Base-by-base conservation (phyloP, 2,329 filamentous ascomycete genomes). In the Fusarium pseudonygamai region DNA sequence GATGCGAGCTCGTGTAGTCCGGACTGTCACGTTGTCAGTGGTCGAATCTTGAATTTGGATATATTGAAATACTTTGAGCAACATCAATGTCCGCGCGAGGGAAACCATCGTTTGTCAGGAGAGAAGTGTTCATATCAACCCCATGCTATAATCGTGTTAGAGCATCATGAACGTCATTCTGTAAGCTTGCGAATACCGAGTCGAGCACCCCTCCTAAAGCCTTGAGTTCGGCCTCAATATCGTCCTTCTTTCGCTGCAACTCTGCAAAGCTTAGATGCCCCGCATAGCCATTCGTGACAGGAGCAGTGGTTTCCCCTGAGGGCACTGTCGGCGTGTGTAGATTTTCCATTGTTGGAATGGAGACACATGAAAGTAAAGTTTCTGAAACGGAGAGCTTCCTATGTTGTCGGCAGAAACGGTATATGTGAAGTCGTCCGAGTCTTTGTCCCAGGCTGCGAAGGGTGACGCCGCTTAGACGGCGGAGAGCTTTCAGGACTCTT, bases 31-130 rank as follows among this genome's bases (percentile, higher is more conserved):
- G 24, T 8, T 45, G 52, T 79, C 57, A 81, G 73, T 59, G 49
- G 52, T 12, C 18, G 28, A 42, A 24, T 40, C 47, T 34, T 40
- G 15, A 58, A 58, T 36, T 22, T 39, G 62, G 87, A n/a, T 50
- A 11, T 55, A 16, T 22, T 56, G 37, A 47, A 36, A 39, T 90
- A 96, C 94, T 96, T 84, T 98, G 96, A 32, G 96, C 93, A 71
- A 99, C 93, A 81, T 99, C 96, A 73, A 99, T 92, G 82, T 99
- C 96, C 77, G 93, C 92, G 80, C 96, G 90, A 37, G 96, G 96
- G 80, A 94, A 99, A 53, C 96, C 96, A 83, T 98, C 96, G 69
- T 91, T 89, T 20, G 96, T 98, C 30, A 94, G 90, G 43, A 99
- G 89, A 65, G 90, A 87, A 13, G 96, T 98, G 78, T 92, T 92